phyloP scores from a whole-genome alignment of 768 basidiomycete genomes.

The Nidularia sp. region DNA sequence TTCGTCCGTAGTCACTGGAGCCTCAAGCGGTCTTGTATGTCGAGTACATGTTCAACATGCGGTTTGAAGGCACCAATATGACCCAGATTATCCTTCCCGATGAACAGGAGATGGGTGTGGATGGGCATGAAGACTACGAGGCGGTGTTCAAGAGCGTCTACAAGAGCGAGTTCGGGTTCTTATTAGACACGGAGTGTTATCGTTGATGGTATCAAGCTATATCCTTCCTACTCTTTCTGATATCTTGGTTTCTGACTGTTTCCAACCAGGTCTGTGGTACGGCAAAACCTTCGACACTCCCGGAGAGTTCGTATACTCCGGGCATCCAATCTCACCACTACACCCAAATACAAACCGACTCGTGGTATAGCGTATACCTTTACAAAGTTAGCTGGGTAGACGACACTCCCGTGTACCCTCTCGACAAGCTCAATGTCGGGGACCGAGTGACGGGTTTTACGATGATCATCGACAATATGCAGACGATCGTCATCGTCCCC shows the following conservation, averaged over 20 bases:
- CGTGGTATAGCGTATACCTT: slow-evolving; percentile 72
- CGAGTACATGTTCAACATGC: slow-evolving; percentile 88
- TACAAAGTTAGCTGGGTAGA: slow-evolving; percentile 72
- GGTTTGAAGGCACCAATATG: slow-evolving; percentile 92
- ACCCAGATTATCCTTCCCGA: slow-evolving; percentile 79
- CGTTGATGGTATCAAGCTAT: slow-evolving; percentile 88
- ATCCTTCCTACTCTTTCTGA: neutral
- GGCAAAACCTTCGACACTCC: slow-evolving; percentile 86
- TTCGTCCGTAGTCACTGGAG: slow-evolving; percentile 21
- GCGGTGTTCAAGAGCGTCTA: slow-evolving; percentile 77
- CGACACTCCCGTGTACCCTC: slow-evolving; percentile 75
- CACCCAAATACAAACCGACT: slow-evolving; percentile 45
- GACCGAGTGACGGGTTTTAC: slow-evolving; percentile 80
- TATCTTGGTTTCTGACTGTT: neutral
- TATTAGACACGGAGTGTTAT: slow-evolving; percentile 75
- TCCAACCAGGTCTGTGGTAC: slow-evolving; percentile 66
- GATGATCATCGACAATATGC: slow-evolving; percentile 93
- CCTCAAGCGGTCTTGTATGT: slow-evolving; percentile 36
- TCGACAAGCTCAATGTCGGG: slow-evolving; percentile 64
- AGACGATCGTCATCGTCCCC: slow-evolving; percentile 88
- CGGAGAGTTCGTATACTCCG: slow-evolving; percentile 74
- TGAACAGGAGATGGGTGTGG: slow-evolving; percentile 26
- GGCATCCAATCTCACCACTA: slow-evolving; percentile 53
- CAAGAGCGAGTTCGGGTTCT: slow-evolving; percentile 87
- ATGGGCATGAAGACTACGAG: slow-evolving; percentile 70